Base-by-base conservation (phyloP, 2,329 filamentous ascomycete species). In the Dothistroma septosporum region DNA sequence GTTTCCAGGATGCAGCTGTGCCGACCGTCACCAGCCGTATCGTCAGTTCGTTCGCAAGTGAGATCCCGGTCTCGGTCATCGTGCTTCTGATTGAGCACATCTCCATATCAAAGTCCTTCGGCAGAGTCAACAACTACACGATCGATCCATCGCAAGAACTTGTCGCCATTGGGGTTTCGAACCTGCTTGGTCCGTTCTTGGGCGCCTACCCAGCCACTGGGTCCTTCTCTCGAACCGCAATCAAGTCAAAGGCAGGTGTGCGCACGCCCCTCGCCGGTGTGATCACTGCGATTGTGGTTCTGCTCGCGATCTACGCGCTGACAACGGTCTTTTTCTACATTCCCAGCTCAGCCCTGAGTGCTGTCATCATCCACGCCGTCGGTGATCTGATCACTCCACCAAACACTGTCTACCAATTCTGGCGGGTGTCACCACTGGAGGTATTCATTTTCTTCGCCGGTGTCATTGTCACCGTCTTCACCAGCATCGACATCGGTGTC, bases 61-160 rank as follows among this genome's bases (percentile, higher is more conserved):
- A 97, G 65, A 79, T 97, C 4, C 94, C 94, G 0, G 89, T 90
- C 8, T 88, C 89, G 0, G 87, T 97, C 56, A 96, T 97, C 66
- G 92, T 99, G n/a, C 82, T 97, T 60, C 82, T 97, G 37, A 95
- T 97, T 63, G 94, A 97, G 76, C 93, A 97, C 74, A 96, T 97
- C 69, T 92, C 93, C 53, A 97, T 97, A 64, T 91, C 92, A 19
- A 99, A 97, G 75, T 97, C 93, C 0, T 97, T 99, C 68, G 94
- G 94, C 10, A 85, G 93, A 61, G 85, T 97, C 69, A 97, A 97
- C 80, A 96, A 96, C 78, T 99, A 99, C 76, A 88, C 86, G 16
- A 97, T 99, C 73, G 87, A 97, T 68, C 92, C 94, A 0, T 97
- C 93, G 0, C 93, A 99, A 74, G 93, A 99, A 74, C 84, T 99